Evolutionary conservation across 495 filamentous ascomycete species (phyloP), one percentile per base, ranked within the genome.

Genomic region (Lophium mytilinum): DNA sequence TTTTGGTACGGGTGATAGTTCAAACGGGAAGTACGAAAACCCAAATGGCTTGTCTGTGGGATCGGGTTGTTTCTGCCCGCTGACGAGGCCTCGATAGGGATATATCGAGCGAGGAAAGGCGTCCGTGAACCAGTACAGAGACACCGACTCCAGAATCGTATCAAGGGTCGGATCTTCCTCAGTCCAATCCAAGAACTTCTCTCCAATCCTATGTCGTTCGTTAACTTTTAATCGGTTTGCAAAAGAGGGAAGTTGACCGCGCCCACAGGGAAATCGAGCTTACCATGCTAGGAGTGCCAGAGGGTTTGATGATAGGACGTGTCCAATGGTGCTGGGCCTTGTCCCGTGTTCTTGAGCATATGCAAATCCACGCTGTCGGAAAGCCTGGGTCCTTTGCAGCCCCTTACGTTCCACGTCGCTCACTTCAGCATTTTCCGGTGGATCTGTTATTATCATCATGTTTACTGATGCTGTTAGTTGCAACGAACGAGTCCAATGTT

Each of bases 41-140:
- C 83, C 84, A 34, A 83, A 64, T 0, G 81, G 81, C 64, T 85
- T 85, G 18, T 73, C 54, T 47, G 78, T 72, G 54, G 69, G 73
- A 21, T 63, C 63, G 6, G 62, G 67, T 17, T 42, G 48, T 46
- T 53, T 60, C 56, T 64, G 21, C 40, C 35, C 37, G 19, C 46
- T 42, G 62, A 65, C 48, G 49, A 78, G 68, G 64, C 70, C 62
- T 12, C 76, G 77, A 65, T 80, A 84, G 0, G 70, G 73, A 65
- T 83, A 88, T 39, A 87, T 78, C 1, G 74, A 70, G 5, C 77
- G 72, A 8, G 79, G 74, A 46, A 81, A 81, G 3, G 76, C 76
- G 6, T 82, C 72, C 0, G 82, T 86, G 30, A 86, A 74, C 85
- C 84, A 88, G 67, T 84, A 89, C 17, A 86, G 65, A 1, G 75